These are phyloP conservation scores for Grosmannia clavigera DNA, from an alignment of 2,329 filamentous ascomycete species.

Conservation along the genomic window DNA sequence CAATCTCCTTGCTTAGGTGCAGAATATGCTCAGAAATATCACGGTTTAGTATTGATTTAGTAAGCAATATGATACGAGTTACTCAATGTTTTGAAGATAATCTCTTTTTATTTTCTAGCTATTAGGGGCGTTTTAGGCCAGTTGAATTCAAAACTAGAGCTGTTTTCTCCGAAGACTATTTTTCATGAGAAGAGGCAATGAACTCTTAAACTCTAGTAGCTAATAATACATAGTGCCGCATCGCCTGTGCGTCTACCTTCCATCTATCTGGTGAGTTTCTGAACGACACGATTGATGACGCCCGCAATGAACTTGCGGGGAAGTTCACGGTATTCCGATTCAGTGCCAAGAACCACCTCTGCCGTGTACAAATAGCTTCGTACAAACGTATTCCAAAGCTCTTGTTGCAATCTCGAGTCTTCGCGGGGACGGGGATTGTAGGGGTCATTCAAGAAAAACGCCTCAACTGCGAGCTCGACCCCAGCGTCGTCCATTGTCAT, in stretches of 20 bases:
- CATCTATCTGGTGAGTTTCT: not conserved
- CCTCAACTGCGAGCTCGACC: not conserved
- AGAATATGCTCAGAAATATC: too few relatives aligned
- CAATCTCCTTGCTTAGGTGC: too few relatives aligned
- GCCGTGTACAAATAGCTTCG: not conserved
- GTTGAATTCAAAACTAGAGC: too few relatives aligned
- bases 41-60: too few relatives aligned
- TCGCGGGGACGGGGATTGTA: constrained; percentile 1
- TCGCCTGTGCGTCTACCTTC: not conserved
- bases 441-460: not conserved
- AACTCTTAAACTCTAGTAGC: not conserved
- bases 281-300: not conserved
- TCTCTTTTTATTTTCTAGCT: too few relatives aligned
- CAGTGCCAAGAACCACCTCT: not conserved
- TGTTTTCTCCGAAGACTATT: too few relatives aligned
- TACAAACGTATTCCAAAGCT: constrained; percentile 1
- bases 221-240: not conserved
- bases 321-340: not conserved
- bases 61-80: too few relatives aligned
- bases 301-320: constrained; percentile 1
- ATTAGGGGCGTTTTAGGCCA: too few relatives aligned
- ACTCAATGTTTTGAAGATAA: too few relatives aligned
- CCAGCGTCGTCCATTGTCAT: not conserved
- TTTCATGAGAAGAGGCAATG: too few relatives aligned
- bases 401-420: not conserved